Percentiles rank a stretch among this genome's conserved stretches.
phyloP scores from a whole-genome alignment of 169 alveolate species.

The Plasmodium gonderi region DNA sequence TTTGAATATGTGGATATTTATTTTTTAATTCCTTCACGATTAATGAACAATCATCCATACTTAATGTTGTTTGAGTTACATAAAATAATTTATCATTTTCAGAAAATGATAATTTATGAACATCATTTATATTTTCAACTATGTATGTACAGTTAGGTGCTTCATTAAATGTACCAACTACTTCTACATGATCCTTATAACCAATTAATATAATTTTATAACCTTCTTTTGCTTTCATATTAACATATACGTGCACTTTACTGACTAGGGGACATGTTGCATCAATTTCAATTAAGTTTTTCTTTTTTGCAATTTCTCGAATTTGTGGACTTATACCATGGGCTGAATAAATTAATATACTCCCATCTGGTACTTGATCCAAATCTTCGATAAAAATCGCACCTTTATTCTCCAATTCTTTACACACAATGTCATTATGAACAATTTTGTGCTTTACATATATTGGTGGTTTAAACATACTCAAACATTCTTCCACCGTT shows the following conservation, averaged over 20 bases:
- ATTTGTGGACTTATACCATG: slow-evolving; percentile 89
- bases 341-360: slow-evolving; percentile 85
- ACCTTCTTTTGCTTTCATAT: slow-evolving; percentile 87
- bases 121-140: slow-evolving; percentile 85
- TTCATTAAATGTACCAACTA: slow-evolving; percentile 86
- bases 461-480: slow-evolving; percentile 84
- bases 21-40: slow-evolving; percentile 77
- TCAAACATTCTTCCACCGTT: slow-evolving; percentile 88
- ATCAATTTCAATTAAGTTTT: slow-evolving; percentile 83
- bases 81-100: slow-evolving; percentile 78
- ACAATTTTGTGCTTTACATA: slow-evolving; percentile 89
- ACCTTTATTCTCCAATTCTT: slow-evolving; percentile 84
- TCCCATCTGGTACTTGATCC: slow-evolving; percentile 82
- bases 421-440: slow-evolving; percentile 88
- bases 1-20: slow-evolving; percentile 82
- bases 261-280: slow-evolving; percentile 90
- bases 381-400: slow-evolving; percentile 87
- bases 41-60: slow-evolving; percentile 86
- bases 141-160: slow-evolving; percentile 86
- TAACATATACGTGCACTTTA: slow-evolving; percentile 89
- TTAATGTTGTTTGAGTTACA: slow-evolving; percentile 89
- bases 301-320: slow-evolving; percentile 78
- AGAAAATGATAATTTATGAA: slow-evolving; percentile 75
- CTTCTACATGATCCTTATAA: slow-evolving; percentile 88
- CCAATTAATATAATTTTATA: slow-evolving; percentile 87